Evolutionary conservation across 495 filamentous ascomycete genomes (phyloP).

Genomic region (Daldinia bambusicola): DNA sequence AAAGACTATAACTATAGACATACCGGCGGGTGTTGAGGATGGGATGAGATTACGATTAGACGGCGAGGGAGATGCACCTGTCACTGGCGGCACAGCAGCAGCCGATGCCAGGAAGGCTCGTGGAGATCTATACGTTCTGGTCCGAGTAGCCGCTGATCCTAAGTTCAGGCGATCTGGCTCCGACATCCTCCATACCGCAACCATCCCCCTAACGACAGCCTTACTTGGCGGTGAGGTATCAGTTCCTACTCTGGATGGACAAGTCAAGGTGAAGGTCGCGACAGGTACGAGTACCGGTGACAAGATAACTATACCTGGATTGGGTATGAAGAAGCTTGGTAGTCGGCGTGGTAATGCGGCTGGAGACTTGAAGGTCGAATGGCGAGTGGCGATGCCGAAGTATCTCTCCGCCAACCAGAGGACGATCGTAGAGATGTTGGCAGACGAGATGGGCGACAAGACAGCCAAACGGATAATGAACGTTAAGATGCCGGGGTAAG

Average conservation of each 20-base stretch:
- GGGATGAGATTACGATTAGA: constrained; percentile 87
- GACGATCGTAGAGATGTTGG: constrained; percentile 91
- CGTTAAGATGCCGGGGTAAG: constrained; percentile 53
- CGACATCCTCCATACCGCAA: constrained; percentile 91
- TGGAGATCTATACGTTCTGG: constrained; percentile 88
- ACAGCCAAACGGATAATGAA: constrained; percentile 92
- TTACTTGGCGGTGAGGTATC: constrained; percentile 88
- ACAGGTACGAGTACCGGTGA: constrained; percentile 95
- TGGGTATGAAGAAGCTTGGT: constrained; percentile 88
- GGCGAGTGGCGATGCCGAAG: constrained; percentile 94
- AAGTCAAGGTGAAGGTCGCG: constrained; percentile 86
- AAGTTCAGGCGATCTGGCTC: constrained; percentile 87
- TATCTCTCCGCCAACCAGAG: constrained; percentile 89
- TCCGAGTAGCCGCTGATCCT: constrained; percentile 82
- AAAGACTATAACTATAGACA: constrained; percentile 84
- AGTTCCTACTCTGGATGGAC: constrained; percentile 88
- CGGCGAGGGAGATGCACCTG: constrained; percentile 86
- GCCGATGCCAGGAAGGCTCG: constrained; percentile 67
- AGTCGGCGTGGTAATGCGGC: constrained; percentile 58
- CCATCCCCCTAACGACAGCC: constrained; percentile 91
- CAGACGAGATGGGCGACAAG: constrained; percentile 92
- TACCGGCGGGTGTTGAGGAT: constrained; percentile 93
- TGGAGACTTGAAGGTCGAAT: constrained; percentile 93
- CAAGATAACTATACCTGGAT: constrained; percentile 82
- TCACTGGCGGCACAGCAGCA: constrained; percentile 70